A percentile compares a stretch with the other conserved stretches of the same genome.
Conservation (phyloP, 2,329 filamentous ascomycete genomes). For the Xylaria sp. region DNA sequence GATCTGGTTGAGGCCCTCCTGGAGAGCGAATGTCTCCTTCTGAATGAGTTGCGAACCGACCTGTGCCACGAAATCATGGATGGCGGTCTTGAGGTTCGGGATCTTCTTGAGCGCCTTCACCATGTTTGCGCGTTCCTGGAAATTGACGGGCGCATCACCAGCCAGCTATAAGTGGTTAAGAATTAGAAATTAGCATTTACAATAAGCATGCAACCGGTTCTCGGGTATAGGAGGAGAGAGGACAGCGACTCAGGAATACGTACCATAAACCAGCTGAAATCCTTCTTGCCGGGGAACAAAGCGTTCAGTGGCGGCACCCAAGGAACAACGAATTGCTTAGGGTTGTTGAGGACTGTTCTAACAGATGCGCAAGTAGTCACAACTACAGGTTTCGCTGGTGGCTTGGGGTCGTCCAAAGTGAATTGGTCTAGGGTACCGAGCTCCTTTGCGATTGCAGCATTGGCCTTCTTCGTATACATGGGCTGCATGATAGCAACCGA, state of each 20-base stretch:
- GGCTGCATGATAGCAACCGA: constrained; percentile 59
- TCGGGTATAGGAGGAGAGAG: too few relatives aligned
- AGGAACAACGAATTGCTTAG: constrained; percentile 50
- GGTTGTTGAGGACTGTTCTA: constrained; percentile 50
- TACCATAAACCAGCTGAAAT: constrained; percentile 55
- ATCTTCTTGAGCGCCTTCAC: constrained; percentile 51
- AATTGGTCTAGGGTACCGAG: constrained; percentile 53
- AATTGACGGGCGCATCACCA: background rate
- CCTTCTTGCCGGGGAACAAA: constrained; percentile 53
- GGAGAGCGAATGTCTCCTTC: constrained; percentile 53
- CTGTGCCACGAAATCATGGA: constrained; percentile 50
- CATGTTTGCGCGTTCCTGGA: constrained; percentile 38
- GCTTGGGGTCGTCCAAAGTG: constrained; percentile 52
- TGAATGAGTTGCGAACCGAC: constrained; percentile 55
- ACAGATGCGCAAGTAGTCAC: constrained; percentile 47
- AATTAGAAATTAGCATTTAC: too few relatives aligned
- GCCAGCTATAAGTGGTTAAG: too few relatives aligned
- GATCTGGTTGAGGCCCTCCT: constrained; percentile 54
- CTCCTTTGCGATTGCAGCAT: constrained; percentile 54
- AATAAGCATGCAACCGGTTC: too few relatives aligned
- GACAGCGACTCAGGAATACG: too few relatives aligned
- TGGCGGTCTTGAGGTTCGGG: constrained; percentile 48
- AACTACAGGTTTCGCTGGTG: constrained; percentile 49
- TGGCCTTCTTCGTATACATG: constrained; percentile 58
- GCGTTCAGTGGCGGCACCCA: constrained; percentile 50